Base-by-base conservation (phyloP, 2,329 filamentous ascomycete genomes). In the Seiridium cupressi region DNA sequence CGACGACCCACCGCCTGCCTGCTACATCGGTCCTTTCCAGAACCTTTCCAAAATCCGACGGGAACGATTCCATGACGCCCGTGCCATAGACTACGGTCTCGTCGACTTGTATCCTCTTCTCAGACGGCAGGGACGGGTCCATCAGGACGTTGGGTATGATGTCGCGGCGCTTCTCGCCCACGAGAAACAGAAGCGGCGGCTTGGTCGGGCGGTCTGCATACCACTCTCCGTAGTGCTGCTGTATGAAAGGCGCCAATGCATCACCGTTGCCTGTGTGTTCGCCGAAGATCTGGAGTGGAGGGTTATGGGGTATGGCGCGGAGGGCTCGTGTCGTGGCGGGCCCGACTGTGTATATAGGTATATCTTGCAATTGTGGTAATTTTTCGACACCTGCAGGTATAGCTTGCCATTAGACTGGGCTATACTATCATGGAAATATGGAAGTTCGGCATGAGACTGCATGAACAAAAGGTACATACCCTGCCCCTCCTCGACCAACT, bases 1-100 rank as follows among this genome's bases (percentile, higher is more conserved):
- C 88, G 1, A 93, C 89, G 0, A 92, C 81, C 91, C 92, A 95
- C 66, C 89, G 84, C 53, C 67, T 66, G 4, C 68, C 60, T 2
- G 71, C 69, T 36, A 70, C 66, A 5, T 70, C 64, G 2, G 84
- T 85, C 44, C 76, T 72, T 1, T 73, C 66, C 38, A 93, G 75
- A 1, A 80, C 71, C 0, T 68, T 66, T 1, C 72, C 74, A 63
- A 97, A 92, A 65, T 92, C 84, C 1, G 77, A 71, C 40, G 86
- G 83, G 73, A 99, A 98, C 1, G 87, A 88, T 49, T 85, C 83
- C 88, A 93, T 92, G 60, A 94, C 89, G 0, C 86, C 87, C 0
- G 94, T 97, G 61, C 91, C 89, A 71, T 99, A 99, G 10, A 97
- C 88, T 2, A 94, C 87, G 6, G 92, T 71, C 74, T 98, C 93